Evolutionary conservation across 1,139 yeast species (phyloP).

Genomic region (Geotrichum candidum): DNA sequence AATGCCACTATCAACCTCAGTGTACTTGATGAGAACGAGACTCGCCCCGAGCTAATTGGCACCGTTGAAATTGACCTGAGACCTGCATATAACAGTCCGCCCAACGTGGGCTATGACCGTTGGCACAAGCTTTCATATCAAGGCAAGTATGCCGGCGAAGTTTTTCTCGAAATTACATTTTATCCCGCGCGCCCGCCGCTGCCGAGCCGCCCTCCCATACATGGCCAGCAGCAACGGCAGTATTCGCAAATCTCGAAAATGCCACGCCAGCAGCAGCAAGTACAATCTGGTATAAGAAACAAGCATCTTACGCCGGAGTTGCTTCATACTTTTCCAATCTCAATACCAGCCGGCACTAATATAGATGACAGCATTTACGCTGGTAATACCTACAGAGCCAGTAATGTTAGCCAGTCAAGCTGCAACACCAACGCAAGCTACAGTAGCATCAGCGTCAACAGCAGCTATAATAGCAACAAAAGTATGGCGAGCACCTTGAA

Average conservation of each 20-base stretch:
- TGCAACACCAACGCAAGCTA: too few relatives aligned
- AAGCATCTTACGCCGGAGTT: too few relatives aligned
- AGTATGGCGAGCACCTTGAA: too few relatives aligned
- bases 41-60: slow-evolving; percentile 81
- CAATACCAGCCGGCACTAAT: too few relatives aligned
- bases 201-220: not conserved
- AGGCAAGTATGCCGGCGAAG: slow-evolving; percentile 77
- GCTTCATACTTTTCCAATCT: too few relatives aligned
- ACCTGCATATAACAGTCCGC: slow-evolving; percentile 55
- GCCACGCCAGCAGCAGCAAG: not conserved
- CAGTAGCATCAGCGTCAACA: too few relatives aligned
- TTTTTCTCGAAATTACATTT: slow-evolving; percentile 86
- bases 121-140: slow-evolving; percentile 73
- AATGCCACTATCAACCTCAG: slow-evolving; percentile 45
- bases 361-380: too few relatives aligned
- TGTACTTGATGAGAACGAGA: slow-evolving; percentile 79
- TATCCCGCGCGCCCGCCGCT: slow-evolving; percentile 35
- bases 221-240: not conserved
- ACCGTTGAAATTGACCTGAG: slow-evolving; percentile 71
- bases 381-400: too few relatives aligned
- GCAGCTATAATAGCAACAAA: too few relatives aligned
- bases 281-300: not conserved
- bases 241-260: not conserved
- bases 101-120: slow-evolving; percentile 71
- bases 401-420: too few relatives aligned